Conservation (phyloP, 31 red algal species). For the Porphyra umbilicalis region DNA sequence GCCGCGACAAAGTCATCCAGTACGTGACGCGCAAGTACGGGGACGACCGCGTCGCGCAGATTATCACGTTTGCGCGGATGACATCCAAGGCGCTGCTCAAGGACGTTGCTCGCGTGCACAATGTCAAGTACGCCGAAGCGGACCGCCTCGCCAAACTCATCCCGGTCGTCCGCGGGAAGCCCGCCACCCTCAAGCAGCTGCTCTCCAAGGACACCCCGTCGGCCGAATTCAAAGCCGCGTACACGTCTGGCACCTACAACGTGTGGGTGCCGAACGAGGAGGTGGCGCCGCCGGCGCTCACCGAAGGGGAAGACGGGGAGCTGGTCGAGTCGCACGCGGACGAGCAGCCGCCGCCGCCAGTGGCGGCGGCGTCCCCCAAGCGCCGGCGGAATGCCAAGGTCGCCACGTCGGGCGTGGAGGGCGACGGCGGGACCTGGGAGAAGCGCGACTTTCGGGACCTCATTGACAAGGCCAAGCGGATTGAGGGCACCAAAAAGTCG, state of each 20-base stretch:
- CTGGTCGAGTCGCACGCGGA: background rate
- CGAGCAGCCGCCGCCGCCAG: background rate
- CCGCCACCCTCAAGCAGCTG: constrained; percentile 52
- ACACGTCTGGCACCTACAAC: background rate
- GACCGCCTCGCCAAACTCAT: constrained; percentile 86
- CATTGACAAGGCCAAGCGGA: constrained; percentile 68
- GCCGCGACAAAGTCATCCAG: constrained; percentile 68
- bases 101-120: constrained; percentile 83
- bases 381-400: background rate
- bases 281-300: background rate
- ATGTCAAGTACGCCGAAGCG: constrained; percentile 64
- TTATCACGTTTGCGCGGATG: constrained; percentile 93
- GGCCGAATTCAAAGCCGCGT: constrained; percentile 39
- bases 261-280: background rate
- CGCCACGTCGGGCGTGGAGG: background rate
- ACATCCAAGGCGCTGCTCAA: constrained; percentile 80
- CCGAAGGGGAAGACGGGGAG: background rate
- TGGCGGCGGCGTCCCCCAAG: background rate
- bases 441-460: constrained; percentile 24
- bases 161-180: constrained; percentile 75
- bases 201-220: constrained; percentile 41
- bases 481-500: constrained; percentile 83
- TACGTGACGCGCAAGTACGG: constrained; percentile 75
- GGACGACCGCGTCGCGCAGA: constrained; percentile 61
- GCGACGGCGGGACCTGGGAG: background rate